Base-by-base conservation (phyloP, 1,139 yeast genomes). In the Meyerozyma athensensis region DNA sequence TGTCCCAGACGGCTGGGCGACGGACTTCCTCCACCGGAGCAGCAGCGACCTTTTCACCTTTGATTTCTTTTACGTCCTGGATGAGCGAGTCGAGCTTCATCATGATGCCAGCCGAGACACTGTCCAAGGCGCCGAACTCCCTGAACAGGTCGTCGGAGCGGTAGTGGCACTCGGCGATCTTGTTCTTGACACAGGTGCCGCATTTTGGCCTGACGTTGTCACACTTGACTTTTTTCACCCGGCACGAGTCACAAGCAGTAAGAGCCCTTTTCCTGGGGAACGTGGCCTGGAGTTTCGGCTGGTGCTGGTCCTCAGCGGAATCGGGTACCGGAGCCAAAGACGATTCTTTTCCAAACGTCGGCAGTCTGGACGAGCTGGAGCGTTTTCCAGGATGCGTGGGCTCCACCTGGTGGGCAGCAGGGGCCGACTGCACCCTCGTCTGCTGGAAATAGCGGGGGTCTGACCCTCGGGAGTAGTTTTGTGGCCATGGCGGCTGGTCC, bases 171-270 rank as follows among this genome's bases (percentile, higher is more conserved):
- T 45, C 46, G 7, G 41, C 34, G 38, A 52, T 56, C 14, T 63
- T 65, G 49, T 56, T 68, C 41, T 63, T 64, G 5, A 48, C 46
- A 52, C 81, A 76, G 18, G 78, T 61, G 0, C 75, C 69, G 50
- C 81, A 76, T 17, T 59, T 48, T 2, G 81, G 81, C 44, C 73
- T 60, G 20, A 49, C 53, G 39, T 77, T 68, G 47, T 76, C 81
- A 59, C 81, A 76, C 46, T 72, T 69, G 39, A 70, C 63, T 45
- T 73, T 73, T 45, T 68, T 69, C 22, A 61, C 39, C 20, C 78
- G 59, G 45, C 78, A 73, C 3, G 67, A 57, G 40, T 70, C 76
- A 48, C 78, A 72, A 0, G 78, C 76, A 1, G 74, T 66, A 19
- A 65, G 49, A 1, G 73, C 69, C 26, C 77, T 49, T 46, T 62